phyloP scores from a whole-genome alignment of 495 filamentous ascomycete species.

The Aspergillus cristatus region DNA sequence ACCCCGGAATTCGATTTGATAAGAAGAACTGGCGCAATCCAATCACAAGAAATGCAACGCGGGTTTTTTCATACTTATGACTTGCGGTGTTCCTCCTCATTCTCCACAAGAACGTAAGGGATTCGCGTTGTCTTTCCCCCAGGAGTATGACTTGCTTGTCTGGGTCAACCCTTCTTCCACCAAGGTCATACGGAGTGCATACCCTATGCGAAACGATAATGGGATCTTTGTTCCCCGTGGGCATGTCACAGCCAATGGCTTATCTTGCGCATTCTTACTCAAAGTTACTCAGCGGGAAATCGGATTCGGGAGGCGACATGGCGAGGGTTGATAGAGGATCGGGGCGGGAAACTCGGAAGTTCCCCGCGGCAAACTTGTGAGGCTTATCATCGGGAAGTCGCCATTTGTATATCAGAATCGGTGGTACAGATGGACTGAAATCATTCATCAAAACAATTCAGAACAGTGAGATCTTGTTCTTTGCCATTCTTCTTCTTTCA shows the following conservation, averaged over 20 bases:
- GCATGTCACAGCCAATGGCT: slow-evolving; percentile 15
- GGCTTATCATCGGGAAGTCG: slow-evolving; percentile 10
- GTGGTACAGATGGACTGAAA: slow-evolving; percentile 4
- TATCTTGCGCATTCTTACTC: slow-evolving; percentile 11
- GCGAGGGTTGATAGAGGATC: slow-evolving; percentile 12
- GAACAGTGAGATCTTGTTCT: slow-evolving; percentile 3
- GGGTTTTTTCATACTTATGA: too few relatives aligned
- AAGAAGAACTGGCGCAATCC: slow-evolving; percentile 18
- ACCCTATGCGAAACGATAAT: too few relatives aligned
- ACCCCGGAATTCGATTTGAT: slow-evolving; percentile 21
- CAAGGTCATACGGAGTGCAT: too few relatives aligned
- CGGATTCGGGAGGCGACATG: slow-evolving; percentile 3
- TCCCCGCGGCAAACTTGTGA: slow-evolving; percentile 30
- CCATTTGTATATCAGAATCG: slow-evolving; percentile 27
- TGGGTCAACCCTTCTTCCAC: too few relatives aligned
- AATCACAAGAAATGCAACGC: too few relatives aligned
- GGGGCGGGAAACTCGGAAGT: slow-evolving; percentile 25
- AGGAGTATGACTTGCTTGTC: too few relatives aligned
- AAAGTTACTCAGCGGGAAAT: slow-evolving; percentile 32
- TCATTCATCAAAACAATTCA: slow-evolving; percentile 9
- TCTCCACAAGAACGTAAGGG: slow-evolving; percentile 3
- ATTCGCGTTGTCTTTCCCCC: too few relatives aligned
- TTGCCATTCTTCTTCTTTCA: slow-evolving; percentile 1
- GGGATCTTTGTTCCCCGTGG: too few relatives aligned
- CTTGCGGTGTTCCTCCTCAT: slow-evolving; percentile 12